These are phyloP conservation scores for Gloeopeniophorella convolvens DNA, from an alignment of 768 basidiomycete genomes.

Conservation along the genomic window DNA sequence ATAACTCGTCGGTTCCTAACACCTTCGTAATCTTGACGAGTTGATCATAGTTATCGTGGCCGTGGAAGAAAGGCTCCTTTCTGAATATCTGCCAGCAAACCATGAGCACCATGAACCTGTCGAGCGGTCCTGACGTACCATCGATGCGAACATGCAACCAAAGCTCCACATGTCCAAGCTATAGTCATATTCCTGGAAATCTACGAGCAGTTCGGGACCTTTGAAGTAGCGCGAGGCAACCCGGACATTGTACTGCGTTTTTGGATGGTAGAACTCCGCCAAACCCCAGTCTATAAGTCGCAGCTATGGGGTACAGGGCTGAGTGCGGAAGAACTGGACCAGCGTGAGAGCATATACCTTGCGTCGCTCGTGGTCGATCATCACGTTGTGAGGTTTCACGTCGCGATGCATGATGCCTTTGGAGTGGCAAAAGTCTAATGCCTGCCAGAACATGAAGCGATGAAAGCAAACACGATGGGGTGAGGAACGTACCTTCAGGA, in stretches of 20 bases:
- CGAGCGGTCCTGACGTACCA: conserved; percentile 46
- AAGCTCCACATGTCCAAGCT: conserved; percentile 98
- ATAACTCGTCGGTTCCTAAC: conserved; percentile 92
- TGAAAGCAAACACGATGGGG: neutral
- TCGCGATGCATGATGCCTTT: conserved; percentile 99
- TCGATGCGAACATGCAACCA: conserved; percentile 98
- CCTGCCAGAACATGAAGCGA: conserved; percentile 37
- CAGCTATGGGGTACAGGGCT: conserved; percentile 43
- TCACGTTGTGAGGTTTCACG: conserved; percentile 98
- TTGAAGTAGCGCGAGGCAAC: conserved; percentile 98
- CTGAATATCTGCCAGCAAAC: conserved; percentile 75
- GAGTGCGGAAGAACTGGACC: neutral
- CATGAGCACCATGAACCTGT: neutral
- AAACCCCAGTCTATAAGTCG: conserved; percentile 98
- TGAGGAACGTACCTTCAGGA: conserved; percentile 65
- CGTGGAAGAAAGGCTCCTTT: conserved; percentile 99
- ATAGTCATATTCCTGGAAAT: conserved; percentile 98
- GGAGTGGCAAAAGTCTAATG: conserved; percentile 95
- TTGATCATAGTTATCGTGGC: conserved; percentile 98
- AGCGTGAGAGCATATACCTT: conserved; percentile 47
- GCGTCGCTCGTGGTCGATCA: conserved; percentile 97
- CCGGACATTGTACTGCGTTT: conserved; percentile 96
- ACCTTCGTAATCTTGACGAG: conserved; percentile 98
- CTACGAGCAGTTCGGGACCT: conserved; percentile 92
- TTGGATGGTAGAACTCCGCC: conserved; percentile 97